Conservation (phyloP, 2,329 filamentous ascomycete genomes). For the Endocalyx cinctus region DNA sequence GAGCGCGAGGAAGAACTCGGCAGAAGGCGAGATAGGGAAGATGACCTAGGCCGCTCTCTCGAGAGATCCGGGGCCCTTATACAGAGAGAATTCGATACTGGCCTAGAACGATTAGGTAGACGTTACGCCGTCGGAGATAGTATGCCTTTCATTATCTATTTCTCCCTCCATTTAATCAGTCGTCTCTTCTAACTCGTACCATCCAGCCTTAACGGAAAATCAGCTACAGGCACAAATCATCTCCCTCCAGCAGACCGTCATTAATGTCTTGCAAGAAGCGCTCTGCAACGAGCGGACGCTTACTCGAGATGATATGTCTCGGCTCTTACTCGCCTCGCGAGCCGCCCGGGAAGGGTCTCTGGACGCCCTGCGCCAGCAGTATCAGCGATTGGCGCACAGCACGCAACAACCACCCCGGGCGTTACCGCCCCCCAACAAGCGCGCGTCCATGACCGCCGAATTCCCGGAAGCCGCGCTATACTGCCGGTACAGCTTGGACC, state of each 20-base stretch:
- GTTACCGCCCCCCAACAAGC: slow-evolving; percentile 9
- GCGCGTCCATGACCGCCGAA: slow-evolving; percentile 8
- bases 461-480: too few relatives aligned
- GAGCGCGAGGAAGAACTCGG: slow-evolving; percentile 1
- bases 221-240: slow-evolving; percentile 34
- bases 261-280: slow-evolving; percentile 32
- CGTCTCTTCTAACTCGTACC: neutral
- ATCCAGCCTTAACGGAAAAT: slow-evolving; percentile 25
- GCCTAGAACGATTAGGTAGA: slow-evolving; percentile 25
- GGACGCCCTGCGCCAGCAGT: slow-evolving; percentile 17
- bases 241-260: slow-evolving; percentile 32
- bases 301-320: slow-evolving; percentile 22
- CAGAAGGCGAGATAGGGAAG: slow-evolving; percentile 4
- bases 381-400: slow-evolving; percentile 11
- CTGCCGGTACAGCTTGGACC: slow-evolving; percentile 25
- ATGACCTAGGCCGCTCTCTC: slow-evolving; percentile 24
- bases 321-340: slow-evolving; percentile 29
- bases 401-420: slow-evolving; percentile 14
- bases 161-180: neutral
- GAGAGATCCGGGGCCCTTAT: slow-evolving; percentile 27
- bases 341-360: slow-evolving; percentile 25
- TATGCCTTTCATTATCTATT: neutral
- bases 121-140: slow-evolving; percentile 32
- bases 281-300: slow-evolving; percentile 24
- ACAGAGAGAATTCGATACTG: slow-evolving; percentile 30